Conservation (phyloP, 108 stramenopile species). For the Pseudonitzschia pungens region DNA sequence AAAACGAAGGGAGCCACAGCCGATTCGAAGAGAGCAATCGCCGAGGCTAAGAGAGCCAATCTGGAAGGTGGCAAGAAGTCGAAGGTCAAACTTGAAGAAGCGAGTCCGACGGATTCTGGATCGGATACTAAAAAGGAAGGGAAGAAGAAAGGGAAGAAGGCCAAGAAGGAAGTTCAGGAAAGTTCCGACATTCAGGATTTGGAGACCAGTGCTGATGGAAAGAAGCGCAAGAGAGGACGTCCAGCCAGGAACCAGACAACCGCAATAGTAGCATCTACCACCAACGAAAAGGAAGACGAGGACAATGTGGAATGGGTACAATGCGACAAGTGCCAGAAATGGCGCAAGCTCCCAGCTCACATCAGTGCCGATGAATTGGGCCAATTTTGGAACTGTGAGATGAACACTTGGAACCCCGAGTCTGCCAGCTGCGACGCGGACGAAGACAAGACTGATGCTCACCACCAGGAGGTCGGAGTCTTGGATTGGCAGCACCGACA, state of each 20-base stretch:
- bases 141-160: constrained; percentile 29
- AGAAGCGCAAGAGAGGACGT: constrained; percentile 39
- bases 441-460: constrained; percentile 75
- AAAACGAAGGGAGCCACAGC: neutral
- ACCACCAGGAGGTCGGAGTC: constrained; percentile 36
- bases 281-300: constrained; percentile 37
- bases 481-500: constrained; percentile 19
- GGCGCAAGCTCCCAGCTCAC: constrained; percentile 78
- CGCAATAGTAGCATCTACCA: neutral
- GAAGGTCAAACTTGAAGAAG: neutral
- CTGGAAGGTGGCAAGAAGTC: neutral
- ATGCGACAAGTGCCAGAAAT: constrained; percentile 86
- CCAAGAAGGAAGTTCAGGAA: constrained; percentile 16
- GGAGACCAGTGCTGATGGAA: constrained; percentile 22
- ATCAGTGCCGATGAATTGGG: constrained; percentile 73
- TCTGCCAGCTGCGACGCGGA: constrained; percentile 70
- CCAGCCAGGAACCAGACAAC: constrained; percentile 29
- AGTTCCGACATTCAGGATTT: constrained; percentile 23
- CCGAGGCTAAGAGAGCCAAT: neutral
- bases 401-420: constrained; percentile 83
- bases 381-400: constrained; percentile 80
- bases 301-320: constrained; percentile 87
- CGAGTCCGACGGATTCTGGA: constrained; percentile 3
- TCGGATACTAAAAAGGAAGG: constrained; percentile 14
- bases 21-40: neutral